phyloP scores from a whole-genome alignment of 2,329 filamentous ascomycete species.

The Penicillium hesseltinei region DNA sequence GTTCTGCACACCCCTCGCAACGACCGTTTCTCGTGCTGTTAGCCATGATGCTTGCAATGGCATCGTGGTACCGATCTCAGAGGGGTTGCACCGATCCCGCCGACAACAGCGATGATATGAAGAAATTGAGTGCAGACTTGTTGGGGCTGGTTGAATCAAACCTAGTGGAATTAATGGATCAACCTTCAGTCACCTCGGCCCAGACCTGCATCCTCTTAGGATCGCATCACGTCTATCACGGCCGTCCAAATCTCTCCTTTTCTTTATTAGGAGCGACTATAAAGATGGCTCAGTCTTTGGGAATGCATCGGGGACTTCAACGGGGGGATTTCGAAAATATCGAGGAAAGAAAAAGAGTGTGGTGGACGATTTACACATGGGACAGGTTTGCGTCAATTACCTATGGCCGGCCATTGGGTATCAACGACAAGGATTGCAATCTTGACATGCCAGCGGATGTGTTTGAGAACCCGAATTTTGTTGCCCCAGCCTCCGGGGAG shows the following conservation, averaged over 20 bases:
- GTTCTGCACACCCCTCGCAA: conserved; percentile 35
- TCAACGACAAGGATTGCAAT: conserved; percentile 44
- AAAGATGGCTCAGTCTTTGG: conserved; percentile 36
- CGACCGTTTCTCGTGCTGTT: conserved; percentile 40
- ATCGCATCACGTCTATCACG: conserved; percentile 45
- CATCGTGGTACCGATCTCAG: conserved; percentile 40
- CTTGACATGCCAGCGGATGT: conserved; percentile 35
- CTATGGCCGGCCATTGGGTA: conserved; percentile 43
- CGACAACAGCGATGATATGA: conserved; percentile 12
- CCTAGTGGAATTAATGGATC: conserved; percentile 44
- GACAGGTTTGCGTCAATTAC: conserved; percentile 44
- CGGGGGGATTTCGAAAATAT: conserved; percentile 23
- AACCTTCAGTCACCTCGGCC: conserved; percentile 37
- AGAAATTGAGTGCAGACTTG: conserved; percentile 16
- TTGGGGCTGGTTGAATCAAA: conserved; percentile 31
- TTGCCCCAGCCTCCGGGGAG: neutral
- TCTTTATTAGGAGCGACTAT: conserved; percentile 41
- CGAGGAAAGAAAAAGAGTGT: conserved; percentile 42
- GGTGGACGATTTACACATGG: conserved; percentile 47
- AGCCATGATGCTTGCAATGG: conserved; percentile 40
- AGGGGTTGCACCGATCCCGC: conserved; percentile 14
- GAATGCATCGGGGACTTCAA: conserved; percentile 32
- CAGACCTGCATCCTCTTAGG: conserved; percentile 44
- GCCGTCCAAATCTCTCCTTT: conserved; percentile 42
- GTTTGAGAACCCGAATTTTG: conserved; percentile 33